Base-by-base conservation (phyloP, 495 filamentous ascomycete genomes). In the Pyrenula aspistea region DNA sequence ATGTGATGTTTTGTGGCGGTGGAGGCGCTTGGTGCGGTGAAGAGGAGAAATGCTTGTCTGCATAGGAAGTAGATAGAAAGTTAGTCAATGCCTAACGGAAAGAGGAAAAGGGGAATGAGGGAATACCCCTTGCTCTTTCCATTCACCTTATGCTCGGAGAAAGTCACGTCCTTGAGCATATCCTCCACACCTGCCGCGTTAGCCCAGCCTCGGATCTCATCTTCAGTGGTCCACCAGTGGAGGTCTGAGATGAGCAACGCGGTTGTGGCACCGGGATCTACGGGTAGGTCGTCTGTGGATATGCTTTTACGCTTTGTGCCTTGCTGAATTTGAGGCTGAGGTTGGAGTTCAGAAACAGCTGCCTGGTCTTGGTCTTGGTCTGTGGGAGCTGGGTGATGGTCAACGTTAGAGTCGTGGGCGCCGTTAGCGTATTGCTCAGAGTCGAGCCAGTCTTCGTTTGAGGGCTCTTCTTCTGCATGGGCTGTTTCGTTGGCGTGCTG, bases 71-170 rank as follows among this genome's bases (percentile, higher is more conserved):
- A n/a, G n/a, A n/a, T n/a, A n/a, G n/a, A n/a, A n/a, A n/a, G n/a
- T 61, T 24, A 56, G 52, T 48, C 25, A 19, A n/a, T n/a, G n/a
- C n/a, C n/a, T n/a, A n/a, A n/a, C n/a, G n/a, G n/a, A n/a, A n/a
- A n/a, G 50, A 42, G 31, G 31, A 8, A 21, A 1, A 22, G 12
- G 21, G 53, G 24, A 55, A 15, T 21, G 23, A 24, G 23, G 51
- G 19, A n/a, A 22, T 76, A 96, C 92, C 92, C 91, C 73, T 96
- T 96, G 68, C 88, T 93, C 70, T 98, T 98, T 55, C 93, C 93
- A 63, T 98, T 98, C 12, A 97, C 90, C 69, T 98, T 98, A 70
- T 97, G 93, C 66, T 98, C 93, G 59, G 86, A 95, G 63, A 96
- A 97, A 0, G 91, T 95, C 49, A 97, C 84, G 56, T 96, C 92